phyloP scores from a whole-genome alignment of 2,329 filamentous ascomycete genomes.

The Lecanicillium sp. region DNA sequence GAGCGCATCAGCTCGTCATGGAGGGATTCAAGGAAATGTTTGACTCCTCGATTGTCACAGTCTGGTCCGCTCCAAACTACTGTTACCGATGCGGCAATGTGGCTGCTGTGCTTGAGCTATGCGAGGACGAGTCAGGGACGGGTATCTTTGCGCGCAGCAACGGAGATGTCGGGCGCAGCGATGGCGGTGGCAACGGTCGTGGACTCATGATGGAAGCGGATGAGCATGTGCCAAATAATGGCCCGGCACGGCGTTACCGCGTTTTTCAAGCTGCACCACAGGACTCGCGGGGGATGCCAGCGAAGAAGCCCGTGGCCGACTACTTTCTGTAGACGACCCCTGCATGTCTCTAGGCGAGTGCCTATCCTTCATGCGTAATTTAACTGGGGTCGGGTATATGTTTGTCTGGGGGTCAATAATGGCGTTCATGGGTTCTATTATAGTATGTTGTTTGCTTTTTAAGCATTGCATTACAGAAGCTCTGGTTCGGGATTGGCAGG shows the following conservation, averaged over 20 bases:
- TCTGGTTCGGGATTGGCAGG: not conserved
- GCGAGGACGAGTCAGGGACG: conserved; percentile 74
- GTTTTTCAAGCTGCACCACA: conserved; percentile 97
- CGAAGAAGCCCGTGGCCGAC: conserved; percentile 95
- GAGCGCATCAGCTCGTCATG: conserved; percentile 97
- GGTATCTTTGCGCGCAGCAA: conserved; percentile 65
- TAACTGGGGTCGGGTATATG: not conserved
- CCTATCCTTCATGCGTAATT: not conserved
- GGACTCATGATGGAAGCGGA: conserved; percentile 45
- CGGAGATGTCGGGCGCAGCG: conserved; percentile 59
- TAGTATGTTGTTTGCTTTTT: not conserved
- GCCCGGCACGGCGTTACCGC: conserved; percentile 82
- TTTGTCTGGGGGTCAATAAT: conserved; percentile 3
- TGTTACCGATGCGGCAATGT: conserved; percentile 96
- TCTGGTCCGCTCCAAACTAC: conserved; percentile 98
- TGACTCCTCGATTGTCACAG: conserved; percentile 88
- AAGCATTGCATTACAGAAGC: conserved; percentile 1
- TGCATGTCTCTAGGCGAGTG: too few relatives aligned
- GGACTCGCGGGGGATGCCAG: conserved; percentile 93
- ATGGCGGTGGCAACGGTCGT: conserved; percentile 29
- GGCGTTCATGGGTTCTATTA: conserved; percentile 4
- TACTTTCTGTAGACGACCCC: conserved; percentile 66
- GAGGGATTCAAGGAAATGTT: conserved; percentile 99
- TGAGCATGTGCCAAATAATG: conserved; percentile 39
- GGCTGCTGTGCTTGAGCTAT: conserved; percentile 86